Base-by-base conservation (phyloP, 2,329 filamentous ascomycete species). In the Xylaria sp. region DNA sequence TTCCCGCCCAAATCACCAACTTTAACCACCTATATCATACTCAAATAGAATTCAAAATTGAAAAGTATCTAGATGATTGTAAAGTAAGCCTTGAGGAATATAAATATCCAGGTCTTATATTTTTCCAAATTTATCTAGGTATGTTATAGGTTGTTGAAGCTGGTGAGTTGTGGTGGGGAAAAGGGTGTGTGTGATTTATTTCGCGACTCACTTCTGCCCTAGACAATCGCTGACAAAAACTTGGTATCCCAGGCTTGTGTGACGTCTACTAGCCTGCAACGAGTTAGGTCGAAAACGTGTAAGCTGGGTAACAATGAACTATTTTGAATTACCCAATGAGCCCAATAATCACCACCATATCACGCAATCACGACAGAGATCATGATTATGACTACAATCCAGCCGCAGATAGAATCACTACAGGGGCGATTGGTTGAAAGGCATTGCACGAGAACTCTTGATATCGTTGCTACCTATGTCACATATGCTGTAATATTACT, bases 211-310 rank as follows among this genome's bases (percentile, higher is more conserved):
- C n/a, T n/a, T n/a, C n/a, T n/a, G n/a, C n/a, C 32, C 39, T n/a
- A 32, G 56, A 5, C 15, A 20, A 58, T 34, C 34, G 56, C 56
- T 58, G 56, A 58, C 39, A 46, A 46, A 58, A 56, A 5, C n/a
- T 12, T 23, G 10, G 8, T 34, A 51, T 25, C 5, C 18, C 3
- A 32, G 32, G 25, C n/a, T 25, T 25, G 23, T 9, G 20, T 50
- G 34, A n/a, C 23, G 46, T 50, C 23, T 12, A 20, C 18, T 48
- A 48, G 46, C n/a, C 18, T 48, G 50, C 25, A 52, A 32, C 50
- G 15, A 54, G 51, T 3, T 15, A 56, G n/a, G 34, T n/a, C n/a
- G 8, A n/a, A 25, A 56, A 25, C 34, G 32, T 20, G 20, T n/a
- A 28, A 12, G 37, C 37, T 18, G 44, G 37, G 55, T 28, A 46